Conservation (phyloP, 805 yeast species). For the Suhomyces prunicola region DNA sequence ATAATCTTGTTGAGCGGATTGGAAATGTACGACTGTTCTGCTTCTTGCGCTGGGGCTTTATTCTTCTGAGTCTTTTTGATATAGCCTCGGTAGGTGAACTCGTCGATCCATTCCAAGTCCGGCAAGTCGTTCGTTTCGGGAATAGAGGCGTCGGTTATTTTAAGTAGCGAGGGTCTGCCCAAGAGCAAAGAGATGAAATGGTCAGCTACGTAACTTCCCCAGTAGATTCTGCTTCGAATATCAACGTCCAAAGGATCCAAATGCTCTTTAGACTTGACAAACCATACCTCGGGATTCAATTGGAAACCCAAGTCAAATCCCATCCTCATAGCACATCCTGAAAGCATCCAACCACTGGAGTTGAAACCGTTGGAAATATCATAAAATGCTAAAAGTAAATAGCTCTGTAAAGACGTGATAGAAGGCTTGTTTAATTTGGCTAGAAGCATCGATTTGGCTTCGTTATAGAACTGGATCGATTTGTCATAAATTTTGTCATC, state of each 20-base stretch:
- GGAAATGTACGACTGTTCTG: slow-evolving; percentile 34
- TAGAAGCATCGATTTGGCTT: slow-evolving; percentile 43
- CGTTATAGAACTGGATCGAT: slow-evolving; percentile 45
- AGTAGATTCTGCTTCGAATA: slow-evolving; percentile 57
- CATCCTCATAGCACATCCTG: slow-evolving; percentile 61
- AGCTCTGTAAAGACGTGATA: slow-evolving; percentile 57
- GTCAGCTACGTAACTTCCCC: slow-evolving; percentile 68
- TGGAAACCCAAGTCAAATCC: slow-evolving; percentile 67
- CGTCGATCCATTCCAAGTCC: slow-evolving; percentile 61
- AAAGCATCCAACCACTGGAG: slow-evolving; percentile 60
- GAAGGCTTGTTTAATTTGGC: slow-evolving; percentile 44
- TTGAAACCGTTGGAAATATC: slow-evolving; percentile 60
- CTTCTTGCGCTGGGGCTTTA: not conserved
- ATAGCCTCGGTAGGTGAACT: slow-evolving; percentile 40
- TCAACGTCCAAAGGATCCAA: slow-evolving; percentile 50
- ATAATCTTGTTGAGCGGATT: slow-evolving; percentile 43
- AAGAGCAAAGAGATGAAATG: slow-evolving; percentile 57
- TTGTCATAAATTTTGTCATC: slow-evolving; percentile 38
- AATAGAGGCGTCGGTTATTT: slow-evolving; percentile 56
- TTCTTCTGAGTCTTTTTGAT: slow-evolving; percentile 4
- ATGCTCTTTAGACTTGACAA: slow-evolving; percentile 36
- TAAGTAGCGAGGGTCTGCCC: slow-evolving; percentile 56
- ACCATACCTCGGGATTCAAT: slow-evolving; percentile 60
- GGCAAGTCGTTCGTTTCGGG: slow-evolving; percentile 59
- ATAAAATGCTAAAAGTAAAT: slow-evolving; percentile 56